Conservation (phyloP, 1,139 yeast species). For the Fermentozyma sake region DNA sequence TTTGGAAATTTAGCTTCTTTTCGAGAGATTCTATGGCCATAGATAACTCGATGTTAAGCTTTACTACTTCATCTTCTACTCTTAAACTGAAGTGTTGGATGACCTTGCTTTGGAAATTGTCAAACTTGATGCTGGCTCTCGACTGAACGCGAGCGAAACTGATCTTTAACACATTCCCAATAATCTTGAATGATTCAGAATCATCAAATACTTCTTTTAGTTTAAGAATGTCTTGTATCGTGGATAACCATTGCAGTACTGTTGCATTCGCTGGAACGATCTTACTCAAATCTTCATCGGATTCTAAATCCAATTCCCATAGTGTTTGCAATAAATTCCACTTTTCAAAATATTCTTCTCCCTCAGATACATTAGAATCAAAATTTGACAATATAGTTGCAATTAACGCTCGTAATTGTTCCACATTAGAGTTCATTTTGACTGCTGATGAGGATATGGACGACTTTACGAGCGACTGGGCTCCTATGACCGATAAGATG, state of each 20-base stretch:
- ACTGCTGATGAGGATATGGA: too few species aligned
- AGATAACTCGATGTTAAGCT: conserved; percentile 13
- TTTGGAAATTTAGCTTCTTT: conserved; percentile 15
- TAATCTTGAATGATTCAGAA: conserved; percentile 23
- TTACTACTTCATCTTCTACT: conserved; percentile 15
- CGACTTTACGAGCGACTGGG: conserved; percentile 9
- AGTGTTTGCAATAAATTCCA: conserved; percentile 60
- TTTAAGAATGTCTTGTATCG: conserved; percentile 41
- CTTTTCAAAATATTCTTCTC: conserved; percentile 31
- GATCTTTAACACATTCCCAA: conserved; percentile 39
- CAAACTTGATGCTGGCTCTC: conserved; percentile 52
- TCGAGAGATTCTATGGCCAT: conserved; percentile 15
- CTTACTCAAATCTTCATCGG: conserved; percentile 16
- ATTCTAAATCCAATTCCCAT: conserved; percentile 45
- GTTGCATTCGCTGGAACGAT: conserved; percentile 23
- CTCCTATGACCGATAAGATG: conserved; percentile 7
- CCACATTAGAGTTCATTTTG: too few species aligned
- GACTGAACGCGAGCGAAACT: conserved; percentile 53
- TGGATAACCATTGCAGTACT: conserved; percentile 44
- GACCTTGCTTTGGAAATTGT: conserved; percentile 51
- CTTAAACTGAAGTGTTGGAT: conserved; percentile 39
- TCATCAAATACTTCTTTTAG: conserved; percentile 52
- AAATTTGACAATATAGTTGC: conserved; percentile 12
- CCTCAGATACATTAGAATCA: conserved; percentile 18
- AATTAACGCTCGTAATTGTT: conserved; percentile 5